These are phyloP conservation scores for Vararia minispora DNA, from an alignment of 768 basidiomycete species.

Conservation along the genomic window DNA sequence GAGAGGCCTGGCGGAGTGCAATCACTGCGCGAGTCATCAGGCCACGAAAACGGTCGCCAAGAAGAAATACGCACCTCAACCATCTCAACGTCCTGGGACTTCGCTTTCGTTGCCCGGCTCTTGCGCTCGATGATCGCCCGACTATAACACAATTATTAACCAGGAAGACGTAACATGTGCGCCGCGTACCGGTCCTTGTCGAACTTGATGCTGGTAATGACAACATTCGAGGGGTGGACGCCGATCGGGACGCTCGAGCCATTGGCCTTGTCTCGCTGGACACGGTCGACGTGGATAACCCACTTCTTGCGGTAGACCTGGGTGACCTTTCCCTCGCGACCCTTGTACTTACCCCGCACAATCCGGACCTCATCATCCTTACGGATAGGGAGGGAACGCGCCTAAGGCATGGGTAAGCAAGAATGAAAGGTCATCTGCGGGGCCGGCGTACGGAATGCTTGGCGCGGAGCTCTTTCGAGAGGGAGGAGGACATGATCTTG, in stretches of 20 bases:
- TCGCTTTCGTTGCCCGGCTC: slow-evolving; percentile 55
- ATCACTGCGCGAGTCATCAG: slow-evolving; percentile 26
- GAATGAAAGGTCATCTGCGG: not conserved
- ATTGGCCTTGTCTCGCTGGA: slow-evolving; percentile 95
- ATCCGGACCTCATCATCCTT: slow-evolving; percentile 98
- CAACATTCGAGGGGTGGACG: slow-evolving; percentile 94
- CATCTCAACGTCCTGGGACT: slow-evolving; percentile 64
- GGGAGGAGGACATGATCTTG: slow-evolving; percentile 95
- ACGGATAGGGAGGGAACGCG: slow-evolving; percentile 87
- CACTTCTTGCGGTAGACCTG: slow-evolving; percentile 99
- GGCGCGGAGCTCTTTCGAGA: slow-evolving; percentile 87
- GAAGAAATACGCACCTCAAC: slow-evolving; percentile 50
- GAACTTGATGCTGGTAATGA: slow-evolving; percentile 85
- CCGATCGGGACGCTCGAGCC: slow-evolving; percentile 90
- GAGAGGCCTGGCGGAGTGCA: slow-evolving; percentile 14
- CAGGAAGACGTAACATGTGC: not conserved
- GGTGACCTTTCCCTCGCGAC: slow-evolving; percentile 95
- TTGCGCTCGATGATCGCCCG: slow-evolving; percentile 84
- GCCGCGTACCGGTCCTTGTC: slow-evolving; percentile 70
- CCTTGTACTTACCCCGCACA: slow-evolving; percentile 97
- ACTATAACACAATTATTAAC: slow-evolving; percentile 25
- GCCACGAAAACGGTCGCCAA: slow-evolving; percentile 9
- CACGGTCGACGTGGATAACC: slow-evolving; percentile 97
- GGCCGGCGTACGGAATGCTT: slow-evolving; percentile 70
- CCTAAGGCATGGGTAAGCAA: slow-evolving; percentile 28